These are phyloP conservation scores for Prunus yedoensis DNA, from an alignment of 331 rosid genomes.

Conservation along the genomic window DNA sequence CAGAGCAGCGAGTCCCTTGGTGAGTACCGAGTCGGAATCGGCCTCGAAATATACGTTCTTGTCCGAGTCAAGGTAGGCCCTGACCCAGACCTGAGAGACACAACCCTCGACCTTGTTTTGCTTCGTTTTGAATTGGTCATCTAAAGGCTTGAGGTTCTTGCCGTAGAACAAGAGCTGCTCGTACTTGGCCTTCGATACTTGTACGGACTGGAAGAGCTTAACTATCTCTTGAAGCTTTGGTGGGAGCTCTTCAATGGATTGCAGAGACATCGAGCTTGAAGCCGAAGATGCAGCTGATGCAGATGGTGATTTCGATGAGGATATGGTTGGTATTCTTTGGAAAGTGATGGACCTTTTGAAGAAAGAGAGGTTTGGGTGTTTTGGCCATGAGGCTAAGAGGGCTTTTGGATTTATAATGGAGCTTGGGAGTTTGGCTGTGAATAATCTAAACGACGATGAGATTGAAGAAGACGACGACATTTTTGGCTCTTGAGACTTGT, in stretches of 20 bases:
- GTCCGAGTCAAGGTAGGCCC: slow-evolving; percentile 61
- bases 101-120: slow-evolving; percentile 84
- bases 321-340: slow-evolving; percentile 30
- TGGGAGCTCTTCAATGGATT: slow-evolving; percentile 73
- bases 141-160: slow-evolving; percentile 72
- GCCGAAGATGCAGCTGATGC: slow-evolving; percentile 11
- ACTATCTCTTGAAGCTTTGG: slow-evolving; percentile 91
- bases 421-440: slow-evolving; percentile 44
- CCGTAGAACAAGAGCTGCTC: slow-evolving; percentile 83
- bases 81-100: slow-evolving; percentile 95
- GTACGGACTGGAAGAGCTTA: slow-evolving; percentile 76
- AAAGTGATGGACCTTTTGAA: slow-evolving; percentile 21
- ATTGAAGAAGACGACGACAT: slow-evolving; percentile 47
- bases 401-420: slow-evolving; percentile 9
- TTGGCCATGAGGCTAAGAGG: slow-evolving; percentile 13
- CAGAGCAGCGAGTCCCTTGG: slow-evolving; percentile 82
- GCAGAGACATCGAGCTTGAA: slow-evolving; percentile 41
- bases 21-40: slow-evolving; percentile 75
- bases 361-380: slow-evolving; percentile 20
- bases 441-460: slow-evolving; percentile 50
- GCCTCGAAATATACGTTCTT: slow-evolving; percentile 71
- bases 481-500: not conserved
- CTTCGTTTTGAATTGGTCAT: slow-evolving; percentile 50
- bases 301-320: slow-evolving; percentile 18
- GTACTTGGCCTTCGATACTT: slow-evolving; percentile 72